Conservation (phyloP, 2,329 filamentous ascomycete species). For the Thelonectria blattea region DNA sequence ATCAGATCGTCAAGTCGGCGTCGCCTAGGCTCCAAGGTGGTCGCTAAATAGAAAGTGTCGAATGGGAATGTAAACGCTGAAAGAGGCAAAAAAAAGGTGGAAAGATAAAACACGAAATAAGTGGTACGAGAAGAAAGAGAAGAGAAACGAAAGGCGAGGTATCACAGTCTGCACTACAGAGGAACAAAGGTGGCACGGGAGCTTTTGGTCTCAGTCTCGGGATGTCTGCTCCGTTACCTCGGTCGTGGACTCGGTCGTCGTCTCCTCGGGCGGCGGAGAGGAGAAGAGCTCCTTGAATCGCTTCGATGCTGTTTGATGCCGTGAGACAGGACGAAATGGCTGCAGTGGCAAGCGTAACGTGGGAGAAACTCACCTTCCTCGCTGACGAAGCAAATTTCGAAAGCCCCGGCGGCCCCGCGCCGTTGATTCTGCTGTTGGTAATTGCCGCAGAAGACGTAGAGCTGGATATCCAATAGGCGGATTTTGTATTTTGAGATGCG, state of each 20-base stretch:
- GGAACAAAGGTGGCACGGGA: neutral
- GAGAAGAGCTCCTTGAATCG: slow-evolving; percentile 52
- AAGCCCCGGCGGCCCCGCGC: slow-evolving; percentile 53
- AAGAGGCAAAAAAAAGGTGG: slow-evolving; percentile 14
- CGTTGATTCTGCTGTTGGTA: slow-evolving; percentile 62
- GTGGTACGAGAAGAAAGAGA: neutral
- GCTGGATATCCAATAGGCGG: slow-evolving; percentile 59
- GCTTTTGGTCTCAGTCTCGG: neutral
- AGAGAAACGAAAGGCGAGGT: neutral
- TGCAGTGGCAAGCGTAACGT: neutral
- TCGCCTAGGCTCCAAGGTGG: slow-evolving; percentile 23
- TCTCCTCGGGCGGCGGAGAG: slow-evolving; percentile 29
- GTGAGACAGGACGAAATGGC: slow-evolving; percentile 16
- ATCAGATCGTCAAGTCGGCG: slow-evolving; percentile 27
- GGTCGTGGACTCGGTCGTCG: slow-evolving; percentile 21
- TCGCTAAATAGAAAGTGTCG: slow-evolving; percentile 24
- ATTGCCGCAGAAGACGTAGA: slow-evolving; percentile 64
- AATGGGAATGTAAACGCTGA: slow-evolving; percentile 27
- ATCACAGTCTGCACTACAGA: slow-evolving; percentile 13
- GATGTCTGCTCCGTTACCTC: slow-evolving; percentile 22
- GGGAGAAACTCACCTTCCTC: slow-evolving; percentile 45
- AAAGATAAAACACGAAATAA: neutral
- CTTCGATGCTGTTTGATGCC: slow-evolving; percentile 29
- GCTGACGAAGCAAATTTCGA: slow-evolving; percentile 57
- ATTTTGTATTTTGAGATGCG: slow-evolving; percentile 55